Percentiles rank a stretch among this genome's conserved stretches.
Conservation (phyloP, 2,329 filamentous ascomycete genomes). For the Aureobasidium sp. region DNA sequence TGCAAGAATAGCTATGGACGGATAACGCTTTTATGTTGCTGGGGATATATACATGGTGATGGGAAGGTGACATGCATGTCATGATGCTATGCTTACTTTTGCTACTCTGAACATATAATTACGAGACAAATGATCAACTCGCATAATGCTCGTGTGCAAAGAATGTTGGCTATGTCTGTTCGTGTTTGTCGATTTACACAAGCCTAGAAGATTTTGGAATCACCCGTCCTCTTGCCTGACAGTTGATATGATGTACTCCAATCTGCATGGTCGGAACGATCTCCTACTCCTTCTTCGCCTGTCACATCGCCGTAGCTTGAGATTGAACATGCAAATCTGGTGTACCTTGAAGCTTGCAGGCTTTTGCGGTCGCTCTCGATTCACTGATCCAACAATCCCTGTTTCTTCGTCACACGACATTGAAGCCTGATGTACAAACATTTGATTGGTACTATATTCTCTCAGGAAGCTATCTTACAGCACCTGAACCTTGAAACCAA, state of each 20-base stretch:
- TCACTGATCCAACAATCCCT: neutral
- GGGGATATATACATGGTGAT: neutral
- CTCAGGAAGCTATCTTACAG: too few species aligned
- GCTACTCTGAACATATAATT: neutral
- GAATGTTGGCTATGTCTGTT: neutral
- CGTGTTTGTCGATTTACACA: neutral
- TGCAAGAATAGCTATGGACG: neutral
- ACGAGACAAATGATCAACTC: neutral
- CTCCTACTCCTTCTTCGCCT: neutral
- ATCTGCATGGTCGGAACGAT: neutral
- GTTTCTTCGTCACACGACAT: neutral
- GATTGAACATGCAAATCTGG: neutral
- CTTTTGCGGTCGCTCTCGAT: neutral
- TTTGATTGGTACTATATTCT: too few species aligned
- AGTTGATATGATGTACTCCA: neutral
- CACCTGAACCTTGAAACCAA: constrained; percentile 36
- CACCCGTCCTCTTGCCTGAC: too few species aligned
- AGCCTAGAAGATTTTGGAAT: too few species aligned
- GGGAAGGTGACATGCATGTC: neutral
- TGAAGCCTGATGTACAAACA: too few species aligned
- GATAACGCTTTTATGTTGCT: neutral
- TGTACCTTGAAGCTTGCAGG: neutral
- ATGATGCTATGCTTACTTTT: neutral
- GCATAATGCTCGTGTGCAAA: neutral
- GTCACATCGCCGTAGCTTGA: neutral